phyloP scores from a whole-genome alignment of 2,329 filamentous ascomycete species.

The Venturia oleaginea region DNA sequence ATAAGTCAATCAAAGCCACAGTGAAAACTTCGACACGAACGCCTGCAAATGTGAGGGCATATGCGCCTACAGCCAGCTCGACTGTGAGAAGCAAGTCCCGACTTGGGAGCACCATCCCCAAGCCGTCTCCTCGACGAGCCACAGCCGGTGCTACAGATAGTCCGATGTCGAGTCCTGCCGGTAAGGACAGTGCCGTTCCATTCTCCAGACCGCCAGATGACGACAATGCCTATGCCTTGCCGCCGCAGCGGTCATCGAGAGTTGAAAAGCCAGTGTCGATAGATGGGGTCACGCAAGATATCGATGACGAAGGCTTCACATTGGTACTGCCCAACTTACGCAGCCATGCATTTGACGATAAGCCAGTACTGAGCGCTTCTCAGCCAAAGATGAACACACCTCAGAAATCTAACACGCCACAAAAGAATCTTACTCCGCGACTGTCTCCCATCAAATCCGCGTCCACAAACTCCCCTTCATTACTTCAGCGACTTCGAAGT shows the following conservation, averaged over 20 bases:
- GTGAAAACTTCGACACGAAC: constrained; percentile 18
- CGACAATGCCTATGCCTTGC: constrained; percentile 7
- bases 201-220: constrained; percentile 23
- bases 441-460: constrained; percentile 7
- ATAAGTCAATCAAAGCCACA: constrained; percentile 22
- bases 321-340: constrained; percentile 39
- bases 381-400: neutral
- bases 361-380: constrained; percentile 6
- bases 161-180: constrained; percentile 26
- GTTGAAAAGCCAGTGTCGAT: constrained; percentile 25
- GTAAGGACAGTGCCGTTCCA: constrained; percentile 40
- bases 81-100: constrained; percentile 9
- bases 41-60: constrained; percentile 6
- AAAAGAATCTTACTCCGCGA: constrained; percentile 1
- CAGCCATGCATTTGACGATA: neutral
- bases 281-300: constrained; percentile 27
- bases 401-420: constrained; percentile 3
- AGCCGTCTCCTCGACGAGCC: constrained; percentile 20
- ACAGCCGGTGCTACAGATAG: constrained; percentile 18
- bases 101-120: constrained; percentile 6
- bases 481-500: constrained; percentile 20
- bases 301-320: constrained; percentile 40
- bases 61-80: constrained; percentile 10
- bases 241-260: constrained; percentile 8
- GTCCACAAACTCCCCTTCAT: constrained; percentile 9